Base-by-base conservation (phyloP, 352 stramenopile genomes). In the Globisporangium solare region DNA sequence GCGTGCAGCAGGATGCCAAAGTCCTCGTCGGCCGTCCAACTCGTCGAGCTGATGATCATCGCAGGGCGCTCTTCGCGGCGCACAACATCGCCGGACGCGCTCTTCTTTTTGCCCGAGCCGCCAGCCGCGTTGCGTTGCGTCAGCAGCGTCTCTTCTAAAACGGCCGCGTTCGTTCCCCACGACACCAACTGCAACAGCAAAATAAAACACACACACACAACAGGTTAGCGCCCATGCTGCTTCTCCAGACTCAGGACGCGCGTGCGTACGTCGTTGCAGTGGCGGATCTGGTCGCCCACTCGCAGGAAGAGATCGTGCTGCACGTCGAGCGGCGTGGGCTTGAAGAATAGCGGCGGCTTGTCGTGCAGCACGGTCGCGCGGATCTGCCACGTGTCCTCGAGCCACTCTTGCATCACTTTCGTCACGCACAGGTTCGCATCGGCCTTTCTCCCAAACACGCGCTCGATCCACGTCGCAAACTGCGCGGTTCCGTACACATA, bases 21-120 rank as follows among this genome's bases (percentile, higher is more conserved):
- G 67, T 99, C 97, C 74, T 99, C 98, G 63, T 99, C 98, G 3
- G 95, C 83, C 7, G 98, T 99, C 97, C 97, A 99, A 51, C 88
- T 98, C 4, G 98, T 99, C 10, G 95, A 99, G 61, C 90, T 99
- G 55, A 92, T 87, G 51, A 92, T 75, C 61, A 92, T 79, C 31
- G 82, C 82, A 0, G 82, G 82, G 13, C 82, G 77, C 32, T 89
- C 68, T 32, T 73, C 51, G 14, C 79, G 79, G 11, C 64, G n/a
- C 52, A 70, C 47, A 11, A 85, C 61, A 6, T 35, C 27, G 27
- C 10, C 27, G 27, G 27, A 5, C 2, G 24, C 10, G 6, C 18
- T 46, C 58, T 56, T 71, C 74, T 46, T 67, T 78, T 6, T 60
- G 66, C 41, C 22, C 39, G 2, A 65, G 60, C 2, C 5, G 1